These are phyloP conservation scores for Cupressus sempervirens DNA, from an alignment of 75 land plant genomes.

Conservation along the genomic window DNA sequence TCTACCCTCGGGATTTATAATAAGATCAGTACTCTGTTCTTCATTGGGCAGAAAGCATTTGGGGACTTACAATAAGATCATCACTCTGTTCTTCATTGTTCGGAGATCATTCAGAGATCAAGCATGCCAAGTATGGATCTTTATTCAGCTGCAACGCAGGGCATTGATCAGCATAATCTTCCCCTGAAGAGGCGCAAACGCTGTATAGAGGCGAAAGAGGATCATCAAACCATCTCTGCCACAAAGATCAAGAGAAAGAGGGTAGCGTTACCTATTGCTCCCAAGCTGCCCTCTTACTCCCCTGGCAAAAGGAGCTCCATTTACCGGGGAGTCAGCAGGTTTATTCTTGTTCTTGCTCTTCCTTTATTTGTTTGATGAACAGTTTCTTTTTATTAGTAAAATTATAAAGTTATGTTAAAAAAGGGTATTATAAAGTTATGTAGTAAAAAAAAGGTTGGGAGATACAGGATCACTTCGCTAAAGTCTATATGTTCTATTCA, in stretches of 20 bases:
- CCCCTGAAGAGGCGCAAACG: background rate
- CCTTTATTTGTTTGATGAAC: too few species aligned
- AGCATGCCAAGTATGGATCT: background rate
- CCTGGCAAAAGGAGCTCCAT: slow-evolving; percentile 54
- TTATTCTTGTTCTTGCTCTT: background rate
- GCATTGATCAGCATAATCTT: background rate
- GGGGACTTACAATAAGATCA: too few species aligned
- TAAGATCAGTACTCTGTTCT: background rate
- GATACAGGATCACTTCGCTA: too few species aligned
- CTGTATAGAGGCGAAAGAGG: background rate
- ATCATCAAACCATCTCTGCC: background rate
- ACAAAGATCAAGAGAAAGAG: slow-evolving; percentile 27
- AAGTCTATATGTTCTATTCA: too few species aligned
- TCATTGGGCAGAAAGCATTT: background rate
- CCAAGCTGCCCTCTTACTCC: slow-evolving; percentile 24
- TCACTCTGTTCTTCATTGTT: too few species aligned
- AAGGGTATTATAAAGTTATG: too few species aligned
- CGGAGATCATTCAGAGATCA: background rate
- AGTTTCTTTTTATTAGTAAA: too few species aligned
- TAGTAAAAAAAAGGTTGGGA: too few species aligned
- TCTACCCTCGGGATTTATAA: background rate
- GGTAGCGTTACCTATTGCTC: background rate
- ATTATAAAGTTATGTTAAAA: too few species aligned
- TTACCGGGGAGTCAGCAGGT: slow-evolving; percentile 80
- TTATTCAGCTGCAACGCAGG: background rate